Evolutionary conservation across 352 stramenopile species (phyloP).

Genomic region (Phytophthora podocarpi): DNA sequence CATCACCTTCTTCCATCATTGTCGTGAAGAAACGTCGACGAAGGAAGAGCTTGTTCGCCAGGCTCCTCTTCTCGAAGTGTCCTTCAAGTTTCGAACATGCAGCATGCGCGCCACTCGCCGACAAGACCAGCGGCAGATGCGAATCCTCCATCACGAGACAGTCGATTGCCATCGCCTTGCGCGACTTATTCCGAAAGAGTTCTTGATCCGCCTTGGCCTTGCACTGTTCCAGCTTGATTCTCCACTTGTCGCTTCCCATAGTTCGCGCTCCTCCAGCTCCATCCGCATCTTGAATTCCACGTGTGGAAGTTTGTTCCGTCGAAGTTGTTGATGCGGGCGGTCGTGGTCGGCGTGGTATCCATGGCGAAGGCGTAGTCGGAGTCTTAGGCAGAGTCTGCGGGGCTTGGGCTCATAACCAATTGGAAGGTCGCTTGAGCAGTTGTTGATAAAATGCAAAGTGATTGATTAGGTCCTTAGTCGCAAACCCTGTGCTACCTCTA

Average conservation of each 20-base stretch:
- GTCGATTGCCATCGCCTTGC: conserved; percentile 16
- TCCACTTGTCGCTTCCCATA: conserved; percentile 25
- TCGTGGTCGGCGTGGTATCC: conserved; percentile 3
- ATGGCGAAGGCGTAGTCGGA: conserved; percentile 17
- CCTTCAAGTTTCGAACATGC: conserved; percentile 24
- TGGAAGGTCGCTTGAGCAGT: conserved; percentile 14
- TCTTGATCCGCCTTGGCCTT: no score
- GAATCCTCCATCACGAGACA: conserved; percentile 27
- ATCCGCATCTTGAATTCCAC: conserved; percentile 38
- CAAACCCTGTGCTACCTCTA: no score
- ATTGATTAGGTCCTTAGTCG: conserved; percentile 14
- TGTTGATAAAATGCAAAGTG: conserved; percentile 12
- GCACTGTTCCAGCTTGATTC: conserved; percentile 26
- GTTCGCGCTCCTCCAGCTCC: conserved; percentile 31
- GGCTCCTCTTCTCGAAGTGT: conserved; percentile 30
- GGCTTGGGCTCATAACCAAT: conserved; percentile 35
- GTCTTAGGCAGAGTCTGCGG: conserved; percentile 8
- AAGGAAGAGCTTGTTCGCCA: no score
- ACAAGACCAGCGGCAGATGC: conserved; percentile 21
- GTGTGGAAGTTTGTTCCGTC: conserved; percentile 30
- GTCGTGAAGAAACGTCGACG: conserved; percentile 28
- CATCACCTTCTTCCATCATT: conserved; percentile 29
- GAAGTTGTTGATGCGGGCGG: conserved; percentile 30
- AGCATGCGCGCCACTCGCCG: conserved; percentile 13
- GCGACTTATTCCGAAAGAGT: no score